Base-by-base conservation (phyloP, 164 flowering plant genomes). In the Macadamia integrifolia region DNA sequence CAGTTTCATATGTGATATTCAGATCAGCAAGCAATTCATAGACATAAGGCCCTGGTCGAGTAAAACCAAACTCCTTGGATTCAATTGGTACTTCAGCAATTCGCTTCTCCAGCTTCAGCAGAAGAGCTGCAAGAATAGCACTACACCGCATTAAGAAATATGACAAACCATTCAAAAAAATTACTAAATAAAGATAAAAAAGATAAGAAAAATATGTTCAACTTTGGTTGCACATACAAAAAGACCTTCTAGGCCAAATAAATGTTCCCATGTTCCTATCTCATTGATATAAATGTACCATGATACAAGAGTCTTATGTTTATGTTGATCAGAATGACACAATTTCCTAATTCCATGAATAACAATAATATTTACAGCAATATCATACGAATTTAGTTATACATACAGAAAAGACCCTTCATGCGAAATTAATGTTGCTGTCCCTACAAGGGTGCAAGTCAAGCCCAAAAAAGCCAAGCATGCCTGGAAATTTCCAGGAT, bases 31-130 rank as follows among this genome's bases (percentile, higher is more conserved):
- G 83, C 42, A 94, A 66, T 73, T 92, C 91, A 77, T 88, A 92
- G 67, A 94, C 88, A 79, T 92, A 90, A 65, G 90, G 88, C 60
- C 99, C 99, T 67, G 97, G 97, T 79, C 79, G 86, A 56, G 98
- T 90, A 77, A 87, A 94, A 65, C 99, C 99, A 62, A 84, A 69
- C 69, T 92, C 99, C 75, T 81, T 92, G 65, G 95, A 86, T 29
- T 83, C 80, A 66, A 92, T 85, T 56, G 89, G 87, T 66, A 92
- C 80, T 73, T 90, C 91, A 69, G 88, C 78, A 73, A 94, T 88
- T 65, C 82, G 82, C 79, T 88, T 88, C 81, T 94, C 92, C 72
- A 94, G 91, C 82, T 92, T 92, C 74, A 89, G 74, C 70, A 94
- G 90, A 83, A 94, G 90, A 55, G 90, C 99, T 94, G 84, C 80